These are phyloP conservation scores for Schizosaccharomyces versatilis DNA, from an alignment of 1,139 yeast genomes.

Conservation along the genomic window DNA sequence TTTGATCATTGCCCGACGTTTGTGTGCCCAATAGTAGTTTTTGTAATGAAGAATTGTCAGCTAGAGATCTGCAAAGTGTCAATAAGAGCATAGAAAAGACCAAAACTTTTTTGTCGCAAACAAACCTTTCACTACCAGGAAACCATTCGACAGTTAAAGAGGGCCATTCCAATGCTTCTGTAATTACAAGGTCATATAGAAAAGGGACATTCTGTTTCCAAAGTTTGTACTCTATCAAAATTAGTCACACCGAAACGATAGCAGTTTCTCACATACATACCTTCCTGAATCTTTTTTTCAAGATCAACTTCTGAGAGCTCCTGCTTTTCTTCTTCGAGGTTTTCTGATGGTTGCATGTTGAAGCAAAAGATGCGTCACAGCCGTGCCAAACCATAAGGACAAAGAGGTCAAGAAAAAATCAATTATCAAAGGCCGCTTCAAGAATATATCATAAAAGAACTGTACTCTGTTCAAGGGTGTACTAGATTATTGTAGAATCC, in stretches of 20 bases:
- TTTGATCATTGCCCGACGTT: conserved; percentile 58
- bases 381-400: too few relatives aligned
- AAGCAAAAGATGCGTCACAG: too few relatives aligned
- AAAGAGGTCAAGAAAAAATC: too few relatives aligned
- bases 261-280: not conserved
- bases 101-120: not conserved
- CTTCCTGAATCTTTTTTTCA: not conserved
- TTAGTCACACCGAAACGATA: too few relatives aligned
- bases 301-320: not conserved
- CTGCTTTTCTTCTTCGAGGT: too few relatives aligned
- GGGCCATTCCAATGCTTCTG: conserved; percentile 46
- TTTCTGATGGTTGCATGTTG: too few relatives aligned
- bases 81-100: not conserved
- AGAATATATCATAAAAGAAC: too few relatives aligned
- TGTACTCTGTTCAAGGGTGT: too few relatives aligned
- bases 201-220: conserved; percentile 94
- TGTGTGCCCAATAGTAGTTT: conserved; percentile 59
- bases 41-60: conserved; percentile 16
- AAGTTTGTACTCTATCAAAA: conserved; percentile 32
- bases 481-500: too few relatives aligned
- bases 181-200: conserved; percentile 55
- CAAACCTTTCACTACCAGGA: conserved; percentile 20
- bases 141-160: conserved; percentile 25
- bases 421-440: too few relatives aligned
- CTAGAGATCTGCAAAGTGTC: conserved; percentile 8